Conservation (phyloP, 2,329 filamentous ascomycete genomes). For the Xylariaceae sp. region DNA sequence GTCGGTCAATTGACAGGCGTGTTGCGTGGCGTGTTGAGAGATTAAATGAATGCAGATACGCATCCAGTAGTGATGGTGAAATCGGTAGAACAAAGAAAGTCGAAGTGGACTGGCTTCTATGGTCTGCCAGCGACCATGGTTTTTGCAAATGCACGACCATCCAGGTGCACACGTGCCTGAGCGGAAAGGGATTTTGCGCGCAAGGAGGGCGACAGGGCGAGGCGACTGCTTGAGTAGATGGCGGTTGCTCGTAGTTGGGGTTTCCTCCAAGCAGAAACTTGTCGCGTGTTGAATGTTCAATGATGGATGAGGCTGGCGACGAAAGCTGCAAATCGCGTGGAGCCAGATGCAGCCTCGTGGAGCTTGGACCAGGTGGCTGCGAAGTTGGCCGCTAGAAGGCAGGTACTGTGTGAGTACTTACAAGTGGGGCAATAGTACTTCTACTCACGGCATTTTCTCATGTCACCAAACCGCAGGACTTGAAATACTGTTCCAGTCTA, state of each 20-base stretch:
- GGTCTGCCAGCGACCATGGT: slow-evolving; percentile 28
- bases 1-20: not conserved
- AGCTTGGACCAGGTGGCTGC: slow-evolving; percentile 15
- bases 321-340: slow-evolving; percentile 17
- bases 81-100: slow-evolving; percentile 22
- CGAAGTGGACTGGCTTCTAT: slow-evolving; percentile 19
- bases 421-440: too few species aligned
- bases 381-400: not conserved
- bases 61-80: slow-evolving; percentile 17
- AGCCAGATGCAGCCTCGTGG: slow-evolving; percentile 15
- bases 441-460: too few species aligned
- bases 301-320: slow-evolving; percentile 15
- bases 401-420: too few species aligned
- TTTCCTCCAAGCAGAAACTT: slow-evolving; percentile 21
- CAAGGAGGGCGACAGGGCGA: not conserved
- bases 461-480: too few species aligned
- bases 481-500: too few species aligned
- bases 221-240: not conserved
- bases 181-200: slow-evolving; percentile 13
- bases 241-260: slow-evolving; percentile 3
- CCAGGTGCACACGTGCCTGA: slow-evolving; percentile 10
- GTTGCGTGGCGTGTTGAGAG: slow-evolving; percentile 2
- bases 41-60: slow-evolving; percentile 15
- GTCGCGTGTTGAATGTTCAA: slow-evolving; percentile 27
- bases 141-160: slow-evolving; percentile 22